phyloP scores from a whole-genome alignment of 257 asterid genomes.

The Jacaranda copaia region DNA sequence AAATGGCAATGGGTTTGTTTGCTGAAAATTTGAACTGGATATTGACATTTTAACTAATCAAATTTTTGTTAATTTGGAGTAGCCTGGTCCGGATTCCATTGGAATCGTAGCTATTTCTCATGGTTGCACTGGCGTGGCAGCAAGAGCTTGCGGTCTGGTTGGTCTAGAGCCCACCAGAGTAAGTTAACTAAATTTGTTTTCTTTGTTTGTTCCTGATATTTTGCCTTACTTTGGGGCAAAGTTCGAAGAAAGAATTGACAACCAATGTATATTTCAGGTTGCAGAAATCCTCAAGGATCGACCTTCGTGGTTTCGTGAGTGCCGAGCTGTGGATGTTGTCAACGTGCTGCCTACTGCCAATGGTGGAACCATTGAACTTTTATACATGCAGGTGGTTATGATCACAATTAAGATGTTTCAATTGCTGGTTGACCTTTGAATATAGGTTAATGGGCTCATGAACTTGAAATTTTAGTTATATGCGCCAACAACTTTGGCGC shows the following conservation, averaged over 20 bases:
- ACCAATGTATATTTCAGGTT: conserved; percentile 56
- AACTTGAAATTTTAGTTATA: conserved; percentile 58
- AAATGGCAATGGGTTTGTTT: conserved; percentile 3
- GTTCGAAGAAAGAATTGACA: conserved; percentile 11
- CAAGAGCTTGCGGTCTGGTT: conserved; percentile 95
- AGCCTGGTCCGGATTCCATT: conserved; percentile 99
- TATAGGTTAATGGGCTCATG: conserved; percentile 19
- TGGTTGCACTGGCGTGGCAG: conserved; percentile 97
- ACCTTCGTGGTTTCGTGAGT: conserved; percentile 88
- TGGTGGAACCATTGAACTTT: conserved; percentile 95
- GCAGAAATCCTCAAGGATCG: conserved; percentile 97
- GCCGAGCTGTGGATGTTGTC: conserved; percentile 86
- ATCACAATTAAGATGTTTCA: neutral
- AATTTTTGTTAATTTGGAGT: conserved; percentile 32
- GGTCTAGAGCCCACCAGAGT: conserved; percentile 96
- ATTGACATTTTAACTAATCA: conserved; percentile 10
- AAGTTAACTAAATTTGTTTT: conserved; percentile 33
- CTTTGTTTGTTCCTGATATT: neutral
- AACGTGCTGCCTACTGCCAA: conserved; percentile 91
- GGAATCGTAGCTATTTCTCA: conserved; percentile 95
- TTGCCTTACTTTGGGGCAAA: neutral
- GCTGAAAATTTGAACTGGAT: conserved; percentile 18
- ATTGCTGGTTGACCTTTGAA: neutral
- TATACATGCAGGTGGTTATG: conserved; percentile 79
- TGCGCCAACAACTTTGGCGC: conserved; percentile 92